Percentiles rank a stretch among this genome's conserved stretches.
These are phyloP conservation scores for Eucalyptus sideroxylon DNA, from an alignment of 345 rosid species.

Conservation along the genomic window DNA sequence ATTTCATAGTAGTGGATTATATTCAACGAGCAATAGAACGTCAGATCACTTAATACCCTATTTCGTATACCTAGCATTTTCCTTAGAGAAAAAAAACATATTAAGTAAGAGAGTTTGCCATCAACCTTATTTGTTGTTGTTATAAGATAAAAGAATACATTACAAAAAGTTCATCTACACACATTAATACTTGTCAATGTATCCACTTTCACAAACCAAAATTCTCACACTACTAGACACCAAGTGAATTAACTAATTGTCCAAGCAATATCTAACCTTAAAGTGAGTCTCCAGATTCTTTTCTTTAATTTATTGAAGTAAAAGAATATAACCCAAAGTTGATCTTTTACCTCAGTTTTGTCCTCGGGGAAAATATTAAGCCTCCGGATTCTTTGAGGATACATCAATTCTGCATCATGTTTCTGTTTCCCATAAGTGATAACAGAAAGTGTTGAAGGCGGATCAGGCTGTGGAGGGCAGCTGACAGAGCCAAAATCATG, in stretches of 20 bases:
- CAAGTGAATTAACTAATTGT: neutral
- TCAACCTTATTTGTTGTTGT: neutral
- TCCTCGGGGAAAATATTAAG: slow-evolving; percentile 78
- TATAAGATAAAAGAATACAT: neutral
- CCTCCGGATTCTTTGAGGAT: slow-evolving; percentile 86
- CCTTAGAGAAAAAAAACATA: neutral
- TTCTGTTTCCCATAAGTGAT: slow-evolving; percentile 58
- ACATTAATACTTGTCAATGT: neutral
- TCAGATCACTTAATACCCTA: neutral
- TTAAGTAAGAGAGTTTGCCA: neutral
- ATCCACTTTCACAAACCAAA: neutral
- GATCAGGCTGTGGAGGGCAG: slow-evolving; percentile 67
- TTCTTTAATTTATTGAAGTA: neutral
- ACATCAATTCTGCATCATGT: slow-evolving; percentile 70
- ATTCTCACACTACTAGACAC: neutral
- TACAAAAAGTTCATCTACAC: neutral
- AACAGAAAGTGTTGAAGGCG: slow-evolving; percentile 38
- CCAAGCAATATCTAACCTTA: neutral
- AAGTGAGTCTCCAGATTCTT: neutral
- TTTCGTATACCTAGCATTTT: neutral
- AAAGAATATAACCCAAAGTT: neutral
- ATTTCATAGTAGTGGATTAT: neutral
- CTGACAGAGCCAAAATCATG: slow-evolving; percentile 63
- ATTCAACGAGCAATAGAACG: neutral
- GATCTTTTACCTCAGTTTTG: slow-evolving; percentile 58